Evolutionary conservation across 179 eudicot genomes (phyloP).

Genomic region (Heliamphora pulchella): DNA sequence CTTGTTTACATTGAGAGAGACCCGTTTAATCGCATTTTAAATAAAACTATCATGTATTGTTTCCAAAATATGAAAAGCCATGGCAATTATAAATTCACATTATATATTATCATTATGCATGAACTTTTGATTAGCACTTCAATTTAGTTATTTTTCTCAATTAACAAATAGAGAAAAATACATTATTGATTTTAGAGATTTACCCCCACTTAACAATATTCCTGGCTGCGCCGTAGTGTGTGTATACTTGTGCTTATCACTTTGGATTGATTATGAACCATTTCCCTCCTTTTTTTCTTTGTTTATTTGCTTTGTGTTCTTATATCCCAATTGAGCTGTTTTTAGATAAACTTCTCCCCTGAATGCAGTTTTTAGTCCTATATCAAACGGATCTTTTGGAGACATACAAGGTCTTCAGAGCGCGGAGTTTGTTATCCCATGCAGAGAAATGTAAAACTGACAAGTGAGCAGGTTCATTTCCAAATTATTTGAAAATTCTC

Average conservation of each 20-base stretch:
- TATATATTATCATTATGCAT: too few relatives aligned
- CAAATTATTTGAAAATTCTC: background rate
- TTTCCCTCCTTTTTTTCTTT: background rate
- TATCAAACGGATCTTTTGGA: slow-evolving; percentile 54
- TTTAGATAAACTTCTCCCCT: background rate
- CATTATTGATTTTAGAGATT: too few relatives aligned
- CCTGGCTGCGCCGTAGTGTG: background rate
- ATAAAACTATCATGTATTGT: too few relatives aligned
- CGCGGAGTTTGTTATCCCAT: slow-evolving; percentile 69
- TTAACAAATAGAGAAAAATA: too few relatives aligned
- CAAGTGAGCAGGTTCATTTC: slow-evolving; percentile 74
- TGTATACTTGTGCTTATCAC: background rate
- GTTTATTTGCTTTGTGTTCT: background rate
- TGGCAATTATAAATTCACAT: too few relatives aligned
- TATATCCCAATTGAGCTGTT: background rate
- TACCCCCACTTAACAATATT: too few relatives aligned
- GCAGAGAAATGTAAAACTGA: slow-evolving; percentile 55
- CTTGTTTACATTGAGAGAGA: too few relatives aligned
- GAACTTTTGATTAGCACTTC: too few relatives aligned
- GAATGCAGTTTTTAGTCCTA: slow-evolving; percentile 48
- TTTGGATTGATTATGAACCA: background rate
- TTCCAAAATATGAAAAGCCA: too few relatives aligned
- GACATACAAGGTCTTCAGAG: slow-evolving; percentile 41
- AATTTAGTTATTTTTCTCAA: too few relatives aligned
- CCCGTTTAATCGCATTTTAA: too few relatives aligned